A percentile compares a stretch with the other conserved stretches of the same genome.
Conservation (phyloP, 768 basidiomycete genomes). For the Leccinellum albellum region DNA sequence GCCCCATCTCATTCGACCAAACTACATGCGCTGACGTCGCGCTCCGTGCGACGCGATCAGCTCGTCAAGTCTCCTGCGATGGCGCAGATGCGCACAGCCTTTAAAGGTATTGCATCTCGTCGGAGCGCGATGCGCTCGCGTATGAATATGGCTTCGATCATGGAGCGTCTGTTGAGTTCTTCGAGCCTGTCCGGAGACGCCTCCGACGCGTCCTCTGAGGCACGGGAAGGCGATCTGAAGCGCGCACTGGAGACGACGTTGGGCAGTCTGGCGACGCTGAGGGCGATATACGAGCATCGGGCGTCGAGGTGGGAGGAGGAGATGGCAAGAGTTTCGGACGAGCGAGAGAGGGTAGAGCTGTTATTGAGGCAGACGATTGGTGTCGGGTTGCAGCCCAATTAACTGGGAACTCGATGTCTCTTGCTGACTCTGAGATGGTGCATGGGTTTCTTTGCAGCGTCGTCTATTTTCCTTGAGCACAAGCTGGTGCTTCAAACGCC, state of each 20-base stretch:
- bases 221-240: slow-evolving; percentile 61
- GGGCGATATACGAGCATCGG: slow-evolving; percentile 63
- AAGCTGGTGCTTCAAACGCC: neutral
- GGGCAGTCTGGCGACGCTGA: slow-evolving; percentile 60
- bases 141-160: slow-evolving; percentile 44
- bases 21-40: slow-evolving; percentile 59
- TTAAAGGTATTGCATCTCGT: slow-evolving; percentile 56
- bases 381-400: slow-evolving; percentile 33
- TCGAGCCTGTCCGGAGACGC: slow-evolving; percentile 47
- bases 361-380: slow-evolving; percentile 62
- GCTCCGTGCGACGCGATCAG: slow-evolving; percentile 61
- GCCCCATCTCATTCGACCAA: slow-evolving; percentile 72
- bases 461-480: neutral
- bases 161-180: slow-evolving; percentile 40
- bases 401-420: neutral
- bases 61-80: slow-evolving; percentile 48
- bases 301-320: slow-evolving; percentile 70
- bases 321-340: slow-evolving; percentile 60
- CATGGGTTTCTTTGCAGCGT: neutral
- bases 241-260: slow-evolving; percentile 66
- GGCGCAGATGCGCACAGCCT: slow-evolving; percentile 50
- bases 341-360: slow-evolving; percentile 63
- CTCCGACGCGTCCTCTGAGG: slow-evolving; percentile 47
- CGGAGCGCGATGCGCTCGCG: slow-evolving; percentile 47
- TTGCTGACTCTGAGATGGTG: neutral